Base-by-base conservation (phyloP, 1,284 basidiomycete species). In the Binderoboletus segoi region DNA sequence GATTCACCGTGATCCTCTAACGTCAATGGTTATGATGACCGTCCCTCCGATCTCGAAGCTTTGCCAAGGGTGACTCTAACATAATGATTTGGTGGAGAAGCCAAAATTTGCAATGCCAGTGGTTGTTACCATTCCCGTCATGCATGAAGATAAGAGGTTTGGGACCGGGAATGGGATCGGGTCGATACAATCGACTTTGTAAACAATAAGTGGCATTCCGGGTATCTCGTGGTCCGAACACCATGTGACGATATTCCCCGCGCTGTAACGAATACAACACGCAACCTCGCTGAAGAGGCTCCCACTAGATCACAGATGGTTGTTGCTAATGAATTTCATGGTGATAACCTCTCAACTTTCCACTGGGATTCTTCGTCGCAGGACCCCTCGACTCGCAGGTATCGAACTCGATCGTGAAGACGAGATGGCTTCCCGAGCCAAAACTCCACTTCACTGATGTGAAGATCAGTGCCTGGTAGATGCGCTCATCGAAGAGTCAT, bases 401-500 rank as follows among this genome's bases (percentile, higher is more conserved):
- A 97, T 37, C 86, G 82, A 61, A 95, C 84, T 43, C 95, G 87
- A 72, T 97, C 94, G 67, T 97, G 95, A 51, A 97, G 77, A 43
- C 94, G 84, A 37, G 89, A 93, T 8, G 93, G 93, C 67, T 94
- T 91, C 35, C 95, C 95, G 18, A 85, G 82, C 95, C 95, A 98
- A 73, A 97, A 97, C 70, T 98, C 95, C 52, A 97, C 79, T 75
- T 85, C 83, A 48, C 83, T 85, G 46, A 53, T 44, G n/a, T n/a
- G 32, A 32, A 47, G 37, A 46, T 65, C 51, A 63, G 53, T 21
- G 24, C 20, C 20, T 12, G 16, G 32, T 37, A 32, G 16, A 35
- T 37, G 35, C 11, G 32, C 40, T 46, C 35, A 7, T 28, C 49
- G 23, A 53, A 48, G 20, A 32, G 47, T 47, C 8, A 12, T 13